Evolutionary conservation across 331 rosid genomes (phyloP).

Genomic region (Quercus tomentella): DNA sequence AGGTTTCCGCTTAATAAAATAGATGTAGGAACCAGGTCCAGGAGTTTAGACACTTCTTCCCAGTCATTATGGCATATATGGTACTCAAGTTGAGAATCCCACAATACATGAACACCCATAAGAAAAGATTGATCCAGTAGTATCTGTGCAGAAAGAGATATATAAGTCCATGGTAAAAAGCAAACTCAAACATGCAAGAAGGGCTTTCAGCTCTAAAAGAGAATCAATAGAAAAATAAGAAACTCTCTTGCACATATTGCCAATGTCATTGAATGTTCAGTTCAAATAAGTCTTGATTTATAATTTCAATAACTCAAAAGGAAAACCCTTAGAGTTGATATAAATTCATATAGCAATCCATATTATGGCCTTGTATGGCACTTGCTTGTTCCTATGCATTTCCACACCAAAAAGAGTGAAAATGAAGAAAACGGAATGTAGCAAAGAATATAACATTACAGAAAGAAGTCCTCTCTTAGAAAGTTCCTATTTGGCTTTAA

Average conservation of each 20-base stretch:
- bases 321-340: too few relatives aligned
- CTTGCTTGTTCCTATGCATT: background rate
- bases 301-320: background rate
- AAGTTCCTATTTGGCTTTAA: background rate
- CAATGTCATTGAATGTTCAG: background rate
- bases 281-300: background rate
- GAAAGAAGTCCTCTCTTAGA: background rate
- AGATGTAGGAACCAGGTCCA: constrained; percentile 63
- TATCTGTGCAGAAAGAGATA: constrained; percentile 53
- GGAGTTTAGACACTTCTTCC: constrained; percentile 67
- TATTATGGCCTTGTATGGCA: too few relatives aligned
- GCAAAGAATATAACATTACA: background rate
- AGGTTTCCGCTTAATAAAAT: constrained; percentile 63
- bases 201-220: background rate
- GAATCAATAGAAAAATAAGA: background rate
- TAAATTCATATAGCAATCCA: too few relatives aligned
- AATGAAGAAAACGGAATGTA: background rate
- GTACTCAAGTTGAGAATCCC: constrained; percentile 96
- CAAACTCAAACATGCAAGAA: background rate
- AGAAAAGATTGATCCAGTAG: constrained; percentile 62
- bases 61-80: constrained; percentile 64
- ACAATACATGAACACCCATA: constrained; percentile 52
- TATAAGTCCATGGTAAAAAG: background rate
- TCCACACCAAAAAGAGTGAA: too few relatives aligned
- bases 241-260: background rate